A percentile compares a stretch with the other conserved stretches of the same genome.
phyloP scores from a whole-genome alignment of 768 basidiomycete genomes.

The Rhodotorula babjevae region DNA sequence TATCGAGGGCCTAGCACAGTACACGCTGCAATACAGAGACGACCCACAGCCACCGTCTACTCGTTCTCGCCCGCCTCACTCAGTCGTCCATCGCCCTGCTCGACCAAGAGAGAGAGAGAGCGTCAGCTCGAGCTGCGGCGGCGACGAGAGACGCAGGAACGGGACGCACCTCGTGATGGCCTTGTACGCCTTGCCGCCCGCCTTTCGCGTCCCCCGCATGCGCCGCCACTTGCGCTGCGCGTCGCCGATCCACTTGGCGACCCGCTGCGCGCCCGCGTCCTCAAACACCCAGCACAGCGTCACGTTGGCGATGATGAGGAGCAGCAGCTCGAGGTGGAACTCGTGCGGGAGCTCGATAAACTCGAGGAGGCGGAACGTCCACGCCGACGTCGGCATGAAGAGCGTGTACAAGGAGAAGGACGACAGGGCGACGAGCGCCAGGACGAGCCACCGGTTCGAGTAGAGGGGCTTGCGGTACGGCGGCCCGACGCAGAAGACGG shows the following conservation, averaged over 20 bases:
- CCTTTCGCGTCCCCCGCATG: constrained; percentile 50
- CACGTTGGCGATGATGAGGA: constrained; percentile 66
- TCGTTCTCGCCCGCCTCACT: too few species aligned
- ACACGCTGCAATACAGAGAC: not conserved
- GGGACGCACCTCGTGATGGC: constrained; percentile 58
- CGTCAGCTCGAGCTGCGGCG: not conserved
- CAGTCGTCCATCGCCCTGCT: constrained; percentile 12
- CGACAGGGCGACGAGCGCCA: constrained; percentile 64
- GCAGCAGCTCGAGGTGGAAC: constrained; percentile 66
- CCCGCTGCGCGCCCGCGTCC: constrained; percentile 37
- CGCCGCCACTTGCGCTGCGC: constrained; percentile 44
- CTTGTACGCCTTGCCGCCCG: constrained; percentile 77
- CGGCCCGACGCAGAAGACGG: constrained; percentile 94
- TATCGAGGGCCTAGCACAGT: not conserved
- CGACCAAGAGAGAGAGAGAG: too few species aligned
- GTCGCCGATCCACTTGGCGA: constrained; percentile 44
- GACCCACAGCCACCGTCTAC: too few species aligned
- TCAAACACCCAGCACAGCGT: constrained; percentile 69
- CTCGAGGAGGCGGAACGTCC: constrained; percentile 62
- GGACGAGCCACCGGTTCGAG: constrained; percentile 81
- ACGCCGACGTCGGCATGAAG: constrained; percentile 59
- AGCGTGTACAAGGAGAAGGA: constrained; percentile 72
- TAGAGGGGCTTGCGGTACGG: constrained; percentile 93
- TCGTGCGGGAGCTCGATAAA: constrained; percentile 67
- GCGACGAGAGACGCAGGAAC: too few species aligned